Base-by-base conservation (phyloP, 768 basidiomycete genomes). In the Boletus vinaceobasis region DNA sequence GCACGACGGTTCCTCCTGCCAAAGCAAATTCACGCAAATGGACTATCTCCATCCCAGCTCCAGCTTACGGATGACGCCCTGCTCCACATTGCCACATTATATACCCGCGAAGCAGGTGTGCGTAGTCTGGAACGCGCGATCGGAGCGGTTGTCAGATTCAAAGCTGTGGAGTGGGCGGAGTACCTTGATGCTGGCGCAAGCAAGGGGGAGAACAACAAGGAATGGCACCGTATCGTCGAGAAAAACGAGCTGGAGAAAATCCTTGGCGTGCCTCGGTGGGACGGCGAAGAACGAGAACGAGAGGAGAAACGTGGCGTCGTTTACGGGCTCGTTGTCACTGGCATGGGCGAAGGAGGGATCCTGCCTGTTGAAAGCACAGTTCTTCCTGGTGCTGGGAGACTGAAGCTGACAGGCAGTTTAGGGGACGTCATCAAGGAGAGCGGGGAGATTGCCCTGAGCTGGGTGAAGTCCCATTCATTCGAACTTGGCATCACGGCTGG, bases 401-500 rank as follows among this genome's bases (percentile, higher is more conserved):
- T 96, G 59, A 87, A 85, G 64, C 70, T 92, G 58, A 96, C 93
- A 0, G 93, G 93, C 5, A 86, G 85, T 62, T 70, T 96, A 40
- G 93, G 93, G 5, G 91, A 93, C 49, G 92, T 94, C 17, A 93
- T 97, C 73, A 88, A 88, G 69, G 94, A 98, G 75, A 92, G 89
- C 57, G 93, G 86, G 8, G 90, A 92, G 65, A 76, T 98, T 43
- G 92, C 92, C 2, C 73, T 97, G 62, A 93, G 90, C 66, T 97
- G 94, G 93, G 91, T 96, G 17, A 92, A 90, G 75, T 82, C 82
- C 17, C 83, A 93, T 61, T 86, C 90, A 7, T 92, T 88, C 69
- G 86, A 88, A 40, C 69, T 93, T 56, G 82, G 87, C 39, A 83
- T 93, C 66, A 92, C 90, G 10, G 81, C 82, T 52, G 75, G 79